phyloP scores from a whole-genome alignment of 768 basidiomycete genomes.

The Dentipellis fragilis region DNA sequence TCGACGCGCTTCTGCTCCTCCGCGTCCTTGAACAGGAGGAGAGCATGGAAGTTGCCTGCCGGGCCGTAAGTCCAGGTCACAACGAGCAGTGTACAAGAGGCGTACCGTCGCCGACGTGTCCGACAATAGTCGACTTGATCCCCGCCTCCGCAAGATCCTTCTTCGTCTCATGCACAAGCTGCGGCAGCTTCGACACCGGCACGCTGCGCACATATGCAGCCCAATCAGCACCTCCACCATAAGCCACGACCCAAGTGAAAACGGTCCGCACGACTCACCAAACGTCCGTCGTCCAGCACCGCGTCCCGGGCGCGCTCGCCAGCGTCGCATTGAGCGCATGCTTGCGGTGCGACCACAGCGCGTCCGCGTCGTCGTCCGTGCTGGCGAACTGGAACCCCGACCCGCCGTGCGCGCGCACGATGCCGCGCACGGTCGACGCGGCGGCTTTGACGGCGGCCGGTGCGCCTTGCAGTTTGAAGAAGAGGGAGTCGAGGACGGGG shows the following conservation, averaged over 20 bases:
- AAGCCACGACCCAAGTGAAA: background rate
- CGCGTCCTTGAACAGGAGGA: slow-evolving; percentile 49
- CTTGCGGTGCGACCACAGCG: slow-evolving; percentile 81
- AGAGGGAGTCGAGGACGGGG: slow-evolving; percentile 68
- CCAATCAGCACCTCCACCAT: background rate
- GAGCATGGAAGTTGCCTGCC: slow-evolving; percentile 39
- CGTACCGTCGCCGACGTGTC: slow-evolving; percentile 33
- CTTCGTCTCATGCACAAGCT: slow-evolving; percentile 30
- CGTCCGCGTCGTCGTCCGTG: slow-evolving; percentile 64
- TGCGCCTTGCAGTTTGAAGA: slow-evolving; percentile 89
- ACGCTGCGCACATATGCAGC: slow-evolving; percentile 18
- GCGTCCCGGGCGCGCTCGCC: slow-evolving; percentile 49
- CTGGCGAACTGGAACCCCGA: slow-evolving; percentile 62
- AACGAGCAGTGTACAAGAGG: background rate
- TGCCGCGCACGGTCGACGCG: slow-evolving; percentile 43
- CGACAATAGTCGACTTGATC: slow-evolving; percentile 33
- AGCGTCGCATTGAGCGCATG: slow-evolving; percentile 69
- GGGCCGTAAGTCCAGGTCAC: background rate
- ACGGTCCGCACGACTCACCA: slow-evolving; percentile 67
- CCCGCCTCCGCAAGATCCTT: slow-evolving; percentile 33
- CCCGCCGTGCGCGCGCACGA: slow-evolving; percentile 56
- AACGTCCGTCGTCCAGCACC: slow-evolving; percentile 84
- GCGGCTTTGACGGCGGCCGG: slow-evolving; percentile 45
- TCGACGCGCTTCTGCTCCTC: slow-evolving; percentile 44
- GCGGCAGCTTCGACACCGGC: slow-evolving; percentile 24